Conservation (phyloP, 31 red algal species). For the Asparagopsis taxiformis region DNA sequence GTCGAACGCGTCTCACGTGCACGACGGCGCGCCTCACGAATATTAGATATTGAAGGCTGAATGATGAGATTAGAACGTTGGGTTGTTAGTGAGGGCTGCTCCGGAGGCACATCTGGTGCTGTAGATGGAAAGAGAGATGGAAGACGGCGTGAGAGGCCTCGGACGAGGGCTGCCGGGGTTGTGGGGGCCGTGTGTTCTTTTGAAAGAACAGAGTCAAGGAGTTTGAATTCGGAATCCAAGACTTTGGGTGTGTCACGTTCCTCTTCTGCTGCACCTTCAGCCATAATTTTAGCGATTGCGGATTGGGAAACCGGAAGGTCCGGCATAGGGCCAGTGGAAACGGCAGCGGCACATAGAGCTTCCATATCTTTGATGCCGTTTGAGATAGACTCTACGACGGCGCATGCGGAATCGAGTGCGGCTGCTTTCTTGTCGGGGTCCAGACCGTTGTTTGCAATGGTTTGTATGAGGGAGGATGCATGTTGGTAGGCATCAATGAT, state of each 20-base stretch:
- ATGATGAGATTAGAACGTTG: not conserved
- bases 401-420: slow-evolving; percentile 64
- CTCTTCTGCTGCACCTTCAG: slow-evolving; percentile 12
- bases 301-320: not conserved
- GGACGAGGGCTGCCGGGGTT: slow-evolving; percentile 24
- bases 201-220: slow-evolving; percentile 20
- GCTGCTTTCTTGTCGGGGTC: slow-evolving; percentile 47
- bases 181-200: not conserved
- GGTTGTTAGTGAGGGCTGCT: slow-evolving; percentile 6
- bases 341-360: slow-evolving; percentile 48
- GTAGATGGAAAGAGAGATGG: slow-evolving; percentile 36
- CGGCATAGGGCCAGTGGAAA: not conserved
- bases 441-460: slow-evolving; percentile 27
- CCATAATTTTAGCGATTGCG: not conserved
- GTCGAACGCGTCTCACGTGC: not conserved
- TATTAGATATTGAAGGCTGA: slow-evolving; percentile 53
- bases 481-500: slow-evolving; percentile 73
- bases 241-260: slow-evolving; percentile 13
- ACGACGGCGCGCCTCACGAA: slow-evolving; percentile 29
- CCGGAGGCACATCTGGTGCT: not conserved
- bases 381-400: slow-evolving; percentile 56
- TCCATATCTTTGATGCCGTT: slow-evolving; percentile 76
- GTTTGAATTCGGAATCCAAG: slow-evolving; percentile 8
- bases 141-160: slow-evolving; percentile 27
- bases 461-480: slow-evolving; percentile 40